Percentiles rank a stretch among this genome's conserved stretches.
Evolutionary conservation across 352 stramenopile genomes (phyloP).

Genomic region (Lagenidium sp.): DNA sequence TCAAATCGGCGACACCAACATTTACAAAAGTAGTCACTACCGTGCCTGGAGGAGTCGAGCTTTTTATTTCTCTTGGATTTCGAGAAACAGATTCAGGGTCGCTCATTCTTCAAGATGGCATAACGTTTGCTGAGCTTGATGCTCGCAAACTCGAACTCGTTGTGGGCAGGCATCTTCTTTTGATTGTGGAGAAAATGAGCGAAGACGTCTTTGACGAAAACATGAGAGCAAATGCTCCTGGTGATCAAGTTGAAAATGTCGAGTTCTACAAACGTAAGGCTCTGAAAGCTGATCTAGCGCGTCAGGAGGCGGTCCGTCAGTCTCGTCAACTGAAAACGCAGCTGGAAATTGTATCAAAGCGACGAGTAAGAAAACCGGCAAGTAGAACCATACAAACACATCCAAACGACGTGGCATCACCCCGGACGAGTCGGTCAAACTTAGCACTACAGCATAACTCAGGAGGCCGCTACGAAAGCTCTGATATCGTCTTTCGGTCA

Average conservation of each 20-base stretch:
- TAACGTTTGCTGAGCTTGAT: slow-evolving; percentile 11
- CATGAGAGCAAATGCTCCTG: not conserved
- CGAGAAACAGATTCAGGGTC: slow-evolving; percentile 30
- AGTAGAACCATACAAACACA: not conserved
- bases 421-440: not conserved
- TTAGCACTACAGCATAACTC: not conserved
- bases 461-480: not conserved
- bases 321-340: slow-evolving; percentile 16
- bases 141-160: slow-evolving; percentile 40
- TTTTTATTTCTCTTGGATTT: slow-evolving; percentile 44
- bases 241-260: slow-evolving; percentile 1
- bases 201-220: not conserved
- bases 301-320: slow-evolving; percentile 17
- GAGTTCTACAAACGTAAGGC: slow-evolving; percentile 24
- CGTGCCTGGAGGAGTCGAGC: slow-evolving; percentile 22
- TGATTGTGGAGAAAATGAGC: slow-evolving; percentile 4
- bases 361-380: not conserved
- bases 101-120: slow-evolving; percentile 24
- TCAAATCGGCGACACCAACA: slow-evolving; percentile 40
- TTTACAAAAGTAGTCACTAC: slow-evolving; percentile 29
- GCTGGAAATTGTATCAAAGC: slow-evolving; percentile 13
- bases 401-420: not conserved
- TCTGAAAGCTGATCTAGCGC: slow-evolving; percentile 12
- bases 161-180: slow-evolving; percentile 15
- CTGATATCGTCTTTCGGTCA: slow-evolving; percentile 2